Base-by-base conservation (phyloP, 768 basidiomycete species). In the Dioszegia crocea region DNA sequence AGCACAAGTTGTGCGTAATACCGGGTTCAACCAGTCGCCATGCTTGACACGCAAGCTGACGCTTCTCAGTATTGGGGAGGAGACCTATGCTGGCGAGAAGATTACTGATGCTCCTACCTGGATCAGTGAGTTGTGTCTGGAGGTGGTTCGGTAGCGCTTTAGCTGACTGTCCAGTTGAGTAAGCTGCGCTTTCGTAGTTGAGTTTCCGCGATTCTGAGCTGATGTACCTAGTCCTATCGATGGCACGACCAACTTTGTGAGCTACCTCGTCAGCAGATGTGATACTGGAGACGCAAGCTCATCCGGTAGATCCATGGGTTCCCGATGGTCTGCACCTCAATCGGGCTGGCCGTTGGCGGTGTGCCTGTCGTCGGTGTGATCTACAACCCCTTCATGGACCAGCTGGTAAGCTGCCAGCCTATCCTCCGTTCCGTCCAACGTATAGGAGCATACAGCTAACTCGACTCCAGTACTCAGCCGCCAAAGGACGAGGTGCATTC, bases 101-200 rank as follows among this genome's bases (percentile, higher is more conserved):
- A 77, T 94, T 57, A 90, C 89, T 1, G 88, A 96, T 67, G 85
- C 85, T 29, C 91, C 92, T 4, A 98, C 94, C 0, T 99, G 88
- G 80, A 96, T 94, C 68, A 89, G 93, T 59, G 90, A 94, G 76
- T 92, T 21, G 24, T 19, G 10, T 45, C 47, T n/a, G n/a, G n/a
- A n/a, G n/a, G n/a, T 27, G 30, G 10, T 8, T 38, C 11, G 14
- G 29, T 10, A 23, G 36, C 2, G 14, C 3, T 5, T 21, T n/a
- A 30, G 54, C 60, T 61, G 48, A 61, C 27, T 16, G 2, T 8
- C 3, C 27, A 61, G 61, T 65, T 33, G 56, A 59, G 61, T 63
- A 36, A 56, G 58, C 38, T 49, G 27, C 0, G 16, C 27, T 44
- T 4, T 41, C 56, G 26, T 43, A 6, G 23, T 4, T n/a, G 1